A percentile compares a stretch with the other conserved stretches of the same genome.
These are phyloP conservation scores for Backusella tarrabulga DNA, from an alignment of 192 early-diverging fungal genomes.

Conservation along the genomic window DNA sequence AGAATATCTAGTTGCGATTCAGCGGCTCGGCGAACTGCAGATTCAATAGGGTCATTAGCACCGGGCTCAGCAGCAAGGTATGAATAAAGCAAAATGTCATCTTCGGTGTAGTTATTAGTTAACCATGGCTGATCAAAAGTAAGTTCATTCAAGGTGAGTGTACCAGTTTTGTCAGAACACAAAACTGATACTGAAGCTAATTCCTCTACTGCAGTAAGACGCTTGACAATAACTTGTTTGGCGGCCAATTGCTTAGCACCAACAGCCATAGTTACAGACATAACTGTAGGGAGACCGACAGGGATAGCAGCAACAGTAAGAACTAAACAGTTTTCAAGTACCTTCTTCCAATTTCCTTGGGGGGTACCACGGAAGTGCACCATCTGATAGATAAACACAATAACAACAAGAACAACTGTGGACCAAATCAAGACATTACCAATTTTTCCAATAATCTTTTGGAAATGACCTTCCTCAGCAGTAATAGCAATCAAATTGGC, in stretches of 20 bases:
- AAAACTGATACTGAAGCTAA: constrained; percentile 89
- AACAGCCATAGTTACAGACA: constrained; percentile 98
- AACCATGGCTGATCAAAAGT: constrained; percentile 91
- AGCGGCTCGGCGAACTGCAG: constrained; percentile 82
- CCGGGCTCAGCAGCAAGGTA: constrained; percentile 88
- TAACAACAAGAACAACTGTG: constrained; percentile 70
- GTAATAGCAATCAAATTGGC: constrained; percentile 92
- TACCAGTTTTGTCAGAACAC: constrained; percentile 91
- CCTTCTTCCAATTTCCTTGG: constrained; percentile 56
- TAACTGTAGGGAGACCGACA: constrained; percentile 91
- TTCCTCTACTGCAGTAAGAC: constrained; percentile 92
- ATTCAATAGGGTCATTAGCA: constrained; percentile 89
- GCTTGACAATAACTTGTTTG: constrained; percentile 95
- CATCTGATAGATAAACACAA: constrained; percentile 78
- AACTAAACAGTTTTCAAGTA: constrained; percentile 74
- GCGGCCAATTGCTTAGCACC: constrained; percentile 88
- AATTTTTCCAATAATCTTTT: constrained; percentile 91
- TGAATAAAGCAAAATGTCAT: constrained; percentile 81
- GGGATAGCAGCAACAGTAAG: constrained; percentile 92
- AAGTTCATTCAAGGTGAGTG: constrained; percentile 90
- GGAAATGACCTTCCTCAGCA: constrained; percentile 94
- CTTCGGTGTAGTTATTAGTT: constrained; percentile 58
- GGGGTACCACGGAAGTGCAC: constrained; percentile 53
- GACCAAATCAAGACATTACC: constrained; percentile 92
- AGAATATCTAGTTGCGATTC: constrained; percentile 72